Conservation (phyloP, 345 rosid genomes). For the Populus alba region DNA sequence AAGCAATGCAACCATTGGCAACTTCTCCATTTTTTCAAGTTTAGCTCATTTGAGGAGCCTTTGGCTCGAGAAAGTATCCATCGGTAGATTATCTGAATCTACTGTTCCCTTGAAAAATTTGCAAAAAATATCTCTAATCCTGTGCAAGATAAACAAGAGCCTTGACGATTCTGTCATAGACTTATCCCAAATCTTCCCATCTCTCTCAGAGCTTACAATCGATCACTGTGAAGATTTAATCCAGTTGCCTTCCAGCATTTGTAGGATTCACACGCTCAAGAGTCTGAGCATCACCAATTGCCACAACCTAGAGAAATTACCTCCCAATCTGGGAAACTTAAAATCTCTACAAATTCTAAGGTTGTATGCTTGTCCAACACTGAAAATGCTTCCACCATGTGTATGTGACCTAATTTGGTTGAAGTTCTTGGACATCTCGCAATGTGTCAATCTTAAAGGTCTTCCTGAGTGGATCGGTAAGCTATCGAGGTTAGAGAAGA, state of each 20-base stretch:
- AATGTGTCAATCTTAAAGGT: slow-evolving; percentile 52
- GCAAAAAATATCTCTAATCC: slow-evolving; percentile 63
- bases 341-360: slow-evolving; percentile 51
- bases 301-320: slow-evolving; percentile 62
- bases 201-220: slow-evolving; percentile 56
- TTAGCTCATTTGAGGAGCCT: slow-evolving; percentile 61
- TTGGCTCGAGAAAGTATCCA: slow-evolving; percentile 78
- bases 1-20: slow-evolving; percentile 46
- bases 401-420: slow-evolving; percentile 51
- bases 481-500: slow-evolving; percentile 59
- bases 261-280: slow-evolving; percentile 43
- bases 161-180: slow-evolving; percentile 48
- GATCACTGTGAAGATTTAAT: slow-evolving; percentile 78
- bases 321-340: slow-evolving; percentile 49
- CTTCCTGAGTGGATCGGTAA: slow-evolving; percentile 66
- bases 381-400: slow-evolving; percentile 51
- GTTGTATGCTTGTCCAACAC: slow-evolving; percentile 71
- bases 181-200: slow-evolving; percentile 57
- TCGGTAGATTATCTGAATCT: slow-evolving; percentile 44
- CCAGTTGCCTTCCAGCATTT: slow-evolving; percentile 57
- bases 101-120: slow-evolving; percentile 44
- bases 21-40: slow-evolving; percentile 51
- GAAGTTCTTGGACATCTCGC: slow-evolving; percentile 73
- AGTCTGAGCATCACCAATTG: slow-evolving; percentile 80
- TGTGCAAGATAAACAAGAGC: slow-evolving; percentile 66